These are phyloP conservation scores for Russula earlei DNA, from an alignment of 768 basidiomycete species.

Conservation along the genomic window DNA sequence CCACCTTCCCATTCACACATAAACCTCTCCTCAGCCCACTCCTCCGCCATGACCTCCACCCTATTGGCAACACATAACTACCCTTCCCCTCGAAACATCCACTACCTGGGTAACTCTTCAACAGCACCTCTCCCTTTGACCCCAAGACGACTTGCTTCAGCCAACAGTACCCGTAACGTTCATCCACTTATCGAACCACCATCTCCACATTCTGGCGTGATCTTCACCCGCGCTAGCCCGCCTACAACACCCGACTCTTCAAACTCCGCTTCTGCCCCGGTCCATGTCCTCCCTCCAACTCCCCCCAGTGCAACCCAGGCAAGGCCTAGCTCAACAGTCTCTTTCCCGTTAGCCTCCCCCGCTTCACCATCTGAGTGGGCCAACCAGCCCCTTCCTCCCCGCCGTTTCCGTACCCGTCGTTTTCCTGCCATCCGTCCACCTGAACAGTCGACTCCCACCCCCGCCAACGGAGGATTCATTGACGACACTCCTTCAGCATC, in stretches of 20 bases:
- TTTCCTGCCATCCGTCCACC: slow-evolving; percentile 26
- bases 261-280: not conserved
- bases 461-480: slow-evolving; percentile 23
- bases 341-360: slow-evolving; percentile 16
- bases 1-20: not conserved
- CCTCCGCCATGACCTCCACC: slow-evolving; percentile 14
- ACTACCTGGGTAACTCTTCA: slow-evolving; percentile 40
- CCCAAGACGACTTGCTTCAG: slow-evolving; percentile 39
- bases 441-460: slow-evolving; percentile 37
- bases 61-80: slow-evolving; percentile 14
- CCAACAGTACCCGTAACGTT: slow-evolving; percentile 20
- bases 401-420: slow-evolving; percentile 24
- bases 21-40: too few relatives aligned
- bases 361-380: slow-evolving; percentile 20
- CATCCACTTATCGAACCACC: slow-evolving; percentile 5
- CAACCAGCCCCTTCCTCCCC: slow-evolving; percentile 24
- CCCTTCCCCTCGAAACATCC: slow-evolving; percentile 17
- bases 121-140: slow-evolving; percentile 53
- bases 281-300: slow-evolving; percentile 25
- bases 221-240: slow-evolving; percentile 15
- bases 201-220: slow-evolving; percentile 3
- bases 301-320: slow-evolving; percentile 9
- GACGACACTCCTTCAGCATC: slow-evolving; percentile 9
- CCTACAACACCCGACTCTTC: slow-evolving; percentile 3
- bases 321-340: not conserved